Evolutionary conservation across 2,329 filamentous ascomycete genomes (phyloP).

Genomic region (Trichophyton verrucosum): DNA sequence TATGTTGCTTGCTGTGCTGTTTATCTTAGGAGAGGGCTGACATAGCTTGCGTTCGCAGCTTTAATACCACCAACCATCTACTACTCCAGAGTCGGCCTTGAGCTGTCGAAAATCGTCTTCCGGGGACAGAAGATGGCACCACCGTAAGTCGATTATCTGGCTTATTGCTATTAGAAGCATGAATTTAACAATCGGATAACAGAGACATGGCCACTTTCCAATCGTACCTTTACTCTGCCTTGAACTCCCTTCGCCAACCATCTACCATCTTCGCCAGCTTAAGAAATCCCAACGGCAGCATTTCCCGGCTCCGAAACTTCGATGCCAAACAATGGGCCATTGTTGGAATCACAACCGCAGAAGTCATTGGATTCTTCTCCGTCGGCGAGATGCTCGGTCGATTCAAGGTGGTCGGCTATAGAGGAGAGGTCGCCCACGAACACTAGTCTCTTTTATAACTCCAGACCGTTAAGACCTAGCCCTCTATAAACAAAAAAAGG

Average conservation of each 20-base stretch:
- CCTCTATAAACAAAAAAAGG: not conserved
- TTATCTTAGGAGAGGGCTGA: not conserved
- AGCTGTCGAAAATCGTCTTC: conserved; percentile 80
- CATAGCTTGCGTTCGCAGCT: conserved; percentile 2
- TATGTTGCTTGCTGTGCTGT: not conserved
- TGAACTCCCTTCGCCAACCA: conserved; percentile 61
- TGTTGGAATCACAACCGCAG: conserved; percentile 66
- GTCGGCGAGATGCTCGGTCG: conserved; percentile 93
- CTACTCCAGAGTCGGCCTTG: conserved; percentile 79
- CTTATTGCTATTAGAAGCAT: not conserved
- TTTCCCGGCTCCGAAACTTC: conserved; percentile 53
- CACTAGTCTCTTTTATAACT: conserved; percentile 16
- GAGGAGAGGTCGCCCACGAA: conserved; percentile 48
- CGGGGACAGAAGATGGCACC: conserved; percentile 81
- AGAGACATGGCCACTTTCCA: conserved; percentile 76
- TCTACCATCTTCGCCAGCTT: conserved; percentile 40
- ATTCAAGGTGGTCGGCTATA: conserved; percentile 91
- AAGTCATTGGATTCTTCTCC: conserved; percentile 93
- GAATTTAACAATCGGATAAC: conserved; percentile 11
- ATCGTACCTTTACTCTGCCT: conserved; percentile 64
- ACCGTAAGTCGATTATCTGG: conserved; percentile 55
- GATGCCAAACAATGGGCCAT: conserved; percentile 57
- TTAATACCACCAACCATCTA: conserved; percentile 66
- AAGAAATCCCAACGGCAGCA: conserved; percentile 5
- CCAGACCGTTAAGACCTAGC: not conserved